These are phyloP conservation scores for Abrus precatorius DNA, from an alignment of 306 rosid genomes.

Conservation along the genomic window DNA sequence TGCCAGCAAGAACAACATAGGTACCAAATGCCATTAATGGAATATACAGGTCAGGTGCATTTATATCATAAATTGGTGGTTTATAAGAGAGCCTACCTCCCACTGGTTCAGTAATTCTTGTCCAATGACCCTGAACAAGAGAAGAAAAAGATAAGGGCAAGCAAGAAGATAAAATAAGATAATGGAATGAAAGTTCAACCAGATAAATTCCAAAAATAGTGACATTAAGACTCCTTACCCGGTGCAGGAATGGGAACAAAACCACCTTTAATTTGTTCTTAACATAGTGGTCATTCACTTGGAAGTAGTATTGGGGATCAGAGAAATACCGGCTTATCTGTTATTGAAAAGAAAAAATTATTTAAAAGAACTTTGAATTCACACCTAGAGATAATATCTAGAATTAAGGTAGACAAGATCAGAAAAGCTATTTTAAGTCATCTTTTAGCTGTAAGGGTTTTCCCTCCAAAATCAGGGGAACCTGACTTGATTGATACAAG, in stretches of 20 bases:
- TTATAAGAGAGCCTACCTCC: conserved; percentile 97
- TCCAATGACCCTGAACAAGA: conserved; percentile 91
- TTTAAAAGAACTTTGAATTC: conserved; percentile 22
- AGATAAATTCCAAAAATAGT: conserved; percentile 26
- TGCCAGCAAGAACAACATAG: conserved; percentile 92
- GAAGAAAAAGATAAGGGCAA: conserved; percentile 33
- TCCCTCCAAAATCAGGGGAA: neutral
- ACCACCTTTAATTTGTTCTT: conserved; percentile 98
- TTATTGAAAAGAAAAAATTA: conserved; percentile 40
- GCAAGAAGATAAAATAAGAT: conserved; percentile 21
- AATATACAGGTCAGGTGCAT: conserved; percentile 95
- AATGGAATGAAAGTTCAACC: conserved; percentile 18
- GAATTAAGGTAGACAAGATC: neutral
- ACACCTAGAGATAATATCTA: conserved; percentile 26
- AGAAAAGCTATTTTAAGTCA: conserved; percentile 14
- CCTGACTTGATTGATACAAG: conserved; percentile 30
- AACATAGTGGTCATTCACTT: conserved; percentile 95
- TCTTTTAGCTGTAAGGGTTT: neutral
- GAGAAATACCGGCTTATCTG: conserved; percentile 94
- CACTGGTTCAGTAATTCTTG: conserved; percentile 93
- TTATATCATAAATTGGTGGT: conserved; percentile 94
- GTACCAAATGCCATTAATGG: conserved; percentile 99
- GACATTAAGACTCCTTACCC: conserved; percentile 64
- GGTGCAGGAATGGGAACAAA: conserved; percentile 90
- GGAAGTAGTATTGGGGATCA: conserved; percentile 97